These are phyloP conservation scores for Aspergillus sclerotiicarbonarius DNA, from an alignment of 495 filamentous ascomycete species.

Conservation along the genomic window DNA sequence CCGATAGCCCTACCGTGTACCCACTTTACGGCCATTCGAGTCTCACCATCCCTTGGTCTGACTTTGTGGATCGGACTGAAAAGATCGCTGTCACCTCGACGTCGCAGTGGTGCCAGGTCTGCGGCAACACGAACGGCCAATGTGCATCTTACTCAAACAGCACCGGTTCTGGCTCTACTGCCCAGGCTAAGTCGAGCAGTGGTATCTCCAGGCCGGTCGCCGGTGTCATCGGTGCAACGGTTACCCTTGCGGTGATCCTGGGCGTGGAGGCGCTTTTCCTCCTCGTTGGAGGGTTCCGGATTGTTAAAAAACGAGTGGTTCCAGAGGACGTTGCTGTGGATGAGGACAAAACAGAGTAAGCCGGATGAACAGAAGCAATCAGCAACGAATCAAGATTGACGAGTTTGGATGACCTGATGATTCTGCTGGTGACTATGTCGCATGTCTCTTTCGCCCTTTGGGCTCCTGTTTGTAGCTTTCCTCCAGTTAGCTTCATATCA, in stretches of 20 bases:
- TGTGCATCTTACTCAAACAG: conserved; percentile 24
- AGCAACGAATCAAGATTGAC: no score
- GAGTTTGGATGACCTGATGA: no score
- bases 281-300: conserved; percentile 39
- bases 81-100: conserved; percentile 41
- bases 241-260: conserved; percentile 56
- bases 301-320: conserved; percentile 37
- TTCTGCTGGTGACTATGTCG: no score
- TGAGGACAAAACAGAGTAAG: conserved; percentile 11
- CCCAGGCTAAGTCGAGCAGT: conserved; percentile 15
- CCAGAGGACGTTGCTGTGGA: conserved; percentile 10
- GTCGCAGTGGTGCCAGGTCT: conserved; percentile 45
- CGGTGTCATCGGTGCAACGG: conserved; percentile 63
- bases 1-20: conserved; percentile 29
- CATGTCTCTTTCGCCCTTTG: no score
- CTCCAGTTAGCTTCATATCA: no score
- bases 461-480: no score
- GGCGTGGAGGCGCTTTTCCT: conserved; percentile 45
- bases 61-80: conserved; percentile 40
- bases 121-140: conserved; percentile 42
- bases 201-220: conserved; percentile 43
- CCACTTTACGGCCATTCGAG: conserved; percentile 43
- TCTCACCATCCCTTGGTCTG: conserved; percentile 37
- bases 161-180: conserved; percentile 10
- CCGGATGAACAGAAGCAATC: no score